Evolutionary conservation across 2,329 filamentous ascomycete genomes (phyloP), one percentile per base, ranked within the genome.

Genomic region (Pestalotiopsis sp.): DNA sequence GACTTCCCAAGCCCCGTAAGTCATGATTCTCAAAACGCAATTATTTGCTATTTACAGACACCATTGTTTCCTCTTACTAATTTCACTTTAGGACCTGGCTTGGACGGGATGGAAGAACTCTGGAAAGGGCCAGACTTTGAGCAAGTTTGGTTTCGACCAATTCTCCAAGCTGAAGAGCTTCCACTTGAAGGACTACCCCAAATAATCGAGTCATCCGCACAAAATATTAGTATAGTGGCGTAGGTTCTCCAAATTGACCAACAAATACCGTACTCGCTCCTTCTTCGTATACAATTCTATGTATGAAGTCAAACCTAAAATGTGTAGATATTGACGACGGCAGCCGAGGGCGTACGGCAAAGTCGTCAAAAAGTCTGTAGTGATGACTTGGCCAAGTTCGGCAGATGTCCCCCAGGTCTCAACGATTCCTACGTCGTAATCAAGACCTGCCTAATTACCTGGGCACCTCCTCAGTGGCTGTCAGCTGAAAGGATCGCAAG

Each of bases 51-150:
- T 52, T 52, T n/a, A n/a, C 17, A n/a, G 17, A 52, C 69, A 61
- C 66, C 64, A 66, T 63, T 62, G 70, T 64, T 66, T 45, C 63
- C 25, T 13, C 66, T 66, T 69, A 63, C 73, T 77, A 68, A 74
- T 69, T 75, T 66, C 69, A 69, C 14, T 56, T 17, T 13, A 95
- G 93, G 94, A 97, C 80, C 88, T 97, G 73, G 94, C 94, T n/a
- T 97, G 94, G 94, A 96, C 95, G 2, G 95, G 95, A 12, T 98
- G 94, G 94, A 98, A 98, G 85, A 94, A 97, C 79, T 97, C 94
- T 70, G 95, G 95, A 72, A 95, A 93, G 80, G 95, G 95, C 25
- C 92, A 95, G 74, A 98, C 95, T 11, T 83, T 98, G 75, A 96
- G 94, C 82, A 91, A 85, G 75, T 97, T 95, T 77, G 95, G 95